phyloP scores from a whole-genome alignment of 202 grass and related monocot genomes.

The Panicum hallii region DNA sequence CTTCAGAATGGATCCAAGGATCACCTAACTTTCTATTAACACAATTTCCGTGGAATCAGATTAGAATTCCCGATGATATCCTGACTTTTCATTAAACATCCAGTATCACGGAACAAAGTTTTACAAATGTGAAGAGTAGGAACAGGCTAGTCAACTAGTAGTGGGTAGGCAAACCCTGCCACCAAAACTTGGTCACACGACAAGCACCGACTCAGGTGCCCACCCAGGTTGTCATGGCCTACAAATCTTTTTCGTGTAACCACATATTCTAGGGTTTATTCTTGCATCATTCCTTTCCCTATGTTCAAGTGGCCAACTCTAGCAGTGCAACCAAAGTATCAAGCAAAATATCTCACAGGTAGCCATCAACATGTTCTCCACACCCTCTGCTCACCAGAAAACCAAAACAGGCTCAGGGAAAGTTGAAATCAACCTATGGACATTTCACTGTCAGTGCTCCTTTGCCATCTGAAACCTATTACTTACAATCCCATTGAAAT shows the following conservation, averaged over 20 bases:
- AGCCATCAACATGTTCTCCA: conserved; percentile 24
- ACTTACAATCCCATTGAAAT: background rate
- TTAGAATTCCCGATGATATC: background rate
- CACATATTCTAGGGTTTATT: conserved; percentile 33
- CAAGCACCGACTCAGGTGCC: background rate
- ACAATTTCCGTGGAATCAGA: background rate
- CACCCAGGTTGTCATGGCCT: conserved; percentile 2
- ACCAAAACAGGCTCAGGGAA: conserved; percentile 1
- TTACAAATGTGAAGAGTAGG: background rate
- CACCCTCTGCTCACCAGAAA: conserved; percentile 32
- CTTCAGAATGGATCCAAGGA: background rate
- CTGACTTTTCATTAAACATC: background rate
- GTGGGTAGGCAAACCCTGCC: background rate
- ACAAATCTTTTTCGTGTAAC: background rate
- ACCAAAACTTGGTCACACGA: background rate
- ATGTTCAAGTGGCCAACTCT: conserved; percentile 40
- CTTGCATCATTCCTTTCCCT: conserved; percentile 12
- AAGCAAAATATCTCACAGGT: conserved; percentile 37
- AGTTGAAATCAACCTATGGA: conserved; percentile 9
- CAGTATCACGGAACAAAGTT: background rate
- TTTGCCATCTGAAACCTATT: background rate
- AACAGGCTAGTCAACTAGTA: background rate
- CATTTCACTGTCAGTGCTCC: background rate
- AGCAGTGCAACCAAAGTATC: conserved; percentile 17
- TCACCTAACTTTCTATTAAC: conserved; percentile 6